These are phyloP conservation scores for Fusarium sp. DNA, from an alignment of 2,329 filamentous ascomycete species.

Conservation along the genomic window DNA sequence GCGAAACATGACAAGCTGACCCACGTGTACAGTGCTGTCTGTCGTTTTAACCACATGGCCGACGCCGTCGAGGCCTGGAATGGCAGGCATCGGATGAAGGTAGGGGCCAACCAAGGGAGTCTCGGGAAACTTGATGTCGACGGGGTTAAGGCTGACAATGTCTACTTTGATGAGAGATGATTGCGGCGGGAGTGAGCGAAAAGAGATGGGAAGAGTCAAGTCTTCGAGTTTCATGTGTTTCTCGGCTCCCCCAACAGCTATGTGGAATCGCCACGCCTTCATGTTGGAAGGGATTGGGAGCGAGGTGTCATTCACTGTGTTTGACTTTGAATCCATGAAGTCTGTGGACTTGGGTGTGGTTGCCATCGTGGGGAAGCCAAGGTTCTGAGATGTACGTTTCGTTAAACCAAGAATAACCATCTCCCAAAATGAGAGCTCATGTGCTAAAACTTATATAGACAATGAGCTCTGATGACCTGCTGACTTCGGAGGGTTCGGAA, in stretches of 20 bases:
- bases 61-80: neutral
- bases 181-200: neutral
- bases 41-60: neutral
- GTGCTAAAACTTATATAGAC: neutral
- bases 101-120: neutral
- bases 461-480: neutral
- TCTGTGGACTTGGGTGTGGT: neutral
- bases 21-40: neutral
- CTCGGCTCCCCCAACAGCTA: neutral
- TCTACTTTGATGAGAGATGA: neutral
- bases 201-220: neutral
- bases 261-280: neutral
- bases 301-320: rapidly evolving
- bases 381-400: neutral
- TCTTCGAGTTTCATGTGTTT: neutral
- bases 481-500: neutral
- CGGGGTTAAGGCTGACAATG: neutral
- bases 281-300: neutral
- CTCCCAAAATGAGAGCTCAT: too few relatives aligned
- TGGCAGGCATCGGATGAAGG: neutral
- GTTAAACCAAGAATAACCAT: too few relatives aligned
- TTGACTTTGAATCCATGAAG: neutral
- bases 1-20: neutral
- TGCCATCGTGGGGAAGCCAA: neutral
- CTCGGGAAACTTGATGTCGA: neutral